Conservation (phyloP, 169 alveolate species). For the Plasmodium sp. region DNA sequence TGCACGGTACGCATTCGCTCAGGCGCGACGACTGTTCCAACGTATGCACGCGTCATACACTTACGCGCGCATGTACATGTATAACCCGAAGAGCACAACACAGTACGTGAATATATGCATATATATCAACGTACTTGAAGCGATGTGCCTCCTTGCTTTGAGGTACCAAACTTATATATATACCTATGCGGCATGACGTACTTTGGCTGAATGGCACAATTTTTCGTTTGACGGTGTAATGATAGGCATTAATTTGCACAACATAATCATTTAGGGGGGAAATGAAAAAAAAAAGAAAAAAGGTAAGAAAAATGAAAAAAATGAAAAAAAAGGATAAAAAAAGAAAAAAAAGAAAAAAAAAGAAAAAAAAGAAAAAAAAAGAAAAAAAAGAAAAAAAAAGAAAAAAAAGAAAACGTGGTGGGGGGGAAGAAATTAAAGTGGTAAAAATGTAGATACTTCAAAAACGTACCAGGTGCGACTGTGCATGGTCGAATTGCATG, state of each 20-base stretch:
- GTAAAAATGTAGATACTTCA: background rate
- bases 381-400: background rate
- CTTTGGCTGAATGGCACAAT: constrained; percentile 7
- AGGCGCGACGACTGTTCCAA: constrained; percentile 11
- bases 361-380: background rate
- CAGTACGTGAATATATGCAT: background rate
- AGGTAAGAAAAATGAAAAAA: background rate
- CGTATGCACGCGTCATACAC: background rate
- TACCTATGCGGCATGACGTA: background rate
- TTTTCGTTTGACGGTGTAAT: constrained; percentile 34
- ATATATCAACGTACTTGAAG: background rate
- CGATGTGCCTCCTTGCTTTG: background rate
- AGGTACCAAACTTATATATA: background rate
- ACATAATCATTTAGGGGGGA: background rate
- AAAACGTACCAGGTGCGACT: background rate
- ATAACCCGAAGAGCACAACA: background rate
- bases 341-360: background rate
- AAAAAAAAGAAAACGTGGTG: background rate
- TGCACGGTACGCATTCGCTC: too few species aligned
- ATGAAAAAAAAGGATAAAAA: background rate
- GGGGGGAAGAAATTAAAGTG: background rate
- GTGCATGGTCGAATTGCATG: background rate
- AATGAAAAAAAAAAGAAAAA: background rate
- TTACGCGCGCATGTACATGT: background rate
- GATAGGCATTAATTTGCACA: constrained; percentile 47